Conservation (phyloP, 1,284 basidiomycete species). For the Schizophyllum commune region DNA sequence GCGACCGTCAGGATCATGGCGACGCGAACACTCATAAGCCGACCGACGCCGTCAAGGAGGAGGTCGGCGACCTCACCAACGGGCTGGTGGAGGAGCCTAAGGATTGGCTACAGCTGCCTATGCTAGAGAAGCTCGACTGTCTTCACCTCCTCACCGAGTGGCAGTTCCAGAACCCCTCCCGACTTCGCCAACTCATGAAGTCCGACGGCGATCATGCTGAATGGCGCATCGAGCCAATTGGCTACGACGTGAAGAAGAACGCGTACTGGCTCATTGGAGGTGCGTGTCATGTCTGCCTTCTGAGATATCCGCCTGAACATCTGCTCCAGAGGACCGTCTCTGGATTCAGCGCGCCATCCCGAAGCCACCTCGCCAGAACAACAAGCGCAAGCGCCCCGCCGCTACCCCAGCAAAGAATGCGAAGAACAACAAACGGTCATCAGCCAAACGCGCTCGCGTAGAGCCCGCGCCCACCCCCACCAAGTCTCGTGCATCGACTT, state of each 20-base stretch:
- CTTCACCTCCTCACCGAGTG: constrained; percentile 68
- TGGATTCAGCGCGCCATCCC: constrained; percentile 78
- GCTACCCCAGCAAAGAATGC: constrained; percentile 19
- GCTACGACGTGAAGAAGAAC: constrained; percentile 75
- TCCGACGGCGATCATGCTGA: constrained; percentile 65
- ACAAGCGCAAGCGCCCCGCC: constrained; percentile 51
- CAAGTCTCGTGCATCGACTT: not conserved
- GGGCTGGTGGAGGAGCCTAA: constrained; percentile 26
- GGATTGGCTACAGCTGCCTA: constrained; percentile 64
- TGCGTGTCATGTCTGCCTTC: constrained; percentile 18
- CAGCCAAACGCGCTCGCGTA: constrained; percentile 24
- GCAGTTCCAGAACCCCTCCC: constrained; percentile 70
- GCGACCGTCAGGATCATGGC: constrained; percentile 8
- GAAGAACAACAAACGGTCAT: constrained; percentile 10
- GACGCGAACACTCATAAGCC: constrained; percentile 6
- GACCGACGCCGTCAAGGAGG: constrained; percentile 3
- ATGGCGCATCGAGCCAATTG: constrained; percentile 84
- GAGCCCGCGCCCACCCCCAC: constrained; percentile 14
- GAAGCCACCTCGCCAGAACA: constrained; percentile 31
- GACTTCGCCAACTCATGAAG: constrained; percentile 65
- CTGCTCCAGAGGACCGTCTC: constrained; percentile 58
- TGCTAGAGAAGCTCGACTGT: constrained; percentile 71
- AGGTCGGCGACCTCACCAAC: constrained; percentile 2
- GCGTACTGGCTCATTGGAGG: constrained; percentile 87
- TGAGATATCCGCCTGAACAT: constrained; percentile 3